phyloP scores from a whole-genome alignment of 495 filamentous ascomycete genomes.

The Neurospora sp. region DNA sequence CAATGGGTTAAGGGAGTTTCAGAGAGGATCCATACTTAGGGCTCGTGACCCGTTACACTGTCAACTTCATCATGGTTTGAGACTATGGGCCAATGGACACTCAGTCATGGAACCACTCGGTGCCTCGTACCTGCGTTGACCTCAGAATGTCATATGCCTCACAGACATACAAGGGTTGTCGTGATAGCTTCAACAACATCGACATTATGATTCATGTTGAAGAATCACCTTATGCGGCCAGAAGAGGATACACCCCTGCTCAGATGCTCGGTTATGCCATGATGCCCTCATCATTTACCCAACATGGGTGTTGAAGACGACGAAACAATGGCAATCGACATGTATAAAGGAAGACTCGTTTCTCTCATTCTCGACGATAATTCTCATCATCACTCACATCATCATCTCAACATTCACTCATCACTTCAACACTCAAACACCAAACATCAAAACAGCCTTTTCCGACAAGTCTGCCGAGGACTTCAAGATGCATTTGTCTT shows the following conservation, averaged over 20 bases:
- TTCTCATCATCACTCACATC: background rate
- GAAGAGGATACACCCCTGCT: background rate
- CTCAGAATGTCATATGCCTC: background rate
- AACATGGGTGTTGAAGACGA: background rate
- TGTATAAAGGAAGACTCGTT: background rate
- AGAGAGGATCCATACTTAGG: background rate
- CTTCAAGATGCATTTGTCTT: background rate
- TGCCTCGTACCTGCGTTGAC: background rate
- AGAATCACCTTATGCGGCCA: background rate
- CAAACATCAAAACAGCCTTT: background rate
- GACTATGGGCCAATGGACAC: background rate
- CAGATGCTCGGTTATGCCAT: background rate
- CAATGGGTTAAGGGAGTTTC: background rate
- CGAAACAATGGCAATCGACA: background rate
- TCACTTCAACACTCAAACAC: background rate
- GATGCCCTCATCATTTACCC: background rate
- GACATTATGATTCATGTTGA: background rate
- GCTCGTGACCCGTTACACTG: background rate
- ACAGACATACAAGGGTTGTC: background rate
- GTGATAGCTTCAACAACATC: background rate
- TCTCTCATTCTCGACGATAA: background rate
- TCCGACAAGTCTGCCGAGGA: background rate
- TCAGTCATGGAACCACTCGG: background rate
- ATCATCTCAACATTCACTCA: background rate
- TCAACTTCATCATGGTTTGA: background rate